A percentile compares a stretch with the other conserved stretches of the same genome.
phyloP scores from a whole-genome alignment of 495 filamentous ascomycete species.

The Mytilinidion resinicola region DNA sequence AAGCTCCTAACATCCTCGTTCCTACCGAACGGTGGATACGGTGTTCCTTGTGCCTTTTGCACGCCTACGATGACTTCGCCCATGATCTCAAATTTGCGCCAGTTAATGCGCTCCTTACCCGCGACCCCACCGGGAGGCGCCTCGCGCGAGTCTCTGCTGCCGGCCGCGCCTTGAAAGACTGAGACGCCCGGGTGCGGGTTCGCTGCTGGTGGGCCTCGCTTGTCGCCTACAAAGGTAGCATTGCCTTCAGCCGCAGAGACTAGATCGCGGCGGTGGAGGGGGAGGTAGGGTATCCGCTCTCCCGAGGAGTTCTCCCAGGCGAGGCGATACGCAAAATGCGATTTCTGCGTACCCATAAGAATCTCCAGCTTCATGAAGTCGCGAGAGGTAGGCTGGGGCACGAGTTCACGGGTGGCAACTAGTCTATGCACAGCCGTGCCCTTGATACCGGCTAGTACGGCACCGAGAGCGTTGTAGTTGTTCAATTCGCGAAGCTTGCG shows the following conservation, averaged over 20 bases:
- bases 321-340: conserved; percentile 87
- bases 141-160: conserved; percentile 20
- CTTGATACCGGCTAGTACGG: conserved; percentile 88
- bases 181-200: conserved; percentile 19
- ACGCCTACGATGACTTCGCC: conserved; percentile 85
- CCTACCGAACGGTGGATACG: conserved; percentile 63
- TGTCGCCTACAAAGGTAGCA: conserved; percentile 69
- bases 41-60: conserved; percentile 79
- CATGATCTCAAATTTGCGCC: conserved; percentile 97
- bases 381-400: conserved; percentile 61
- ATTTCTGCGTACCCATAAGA: conserved; percentile 86
- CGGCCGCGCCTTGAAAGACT: conserved; percentile 20
- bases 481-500: conserved; percentile 81
- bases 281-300: conserved; percentile 88
- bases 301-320: conserved; percentile 92
- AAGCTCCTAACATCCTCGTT: conserved; percentile 63
- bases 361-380: conserved; percentile 84
- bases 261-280: conserved; percentile 82
- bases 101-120: conserved; percentile 66
- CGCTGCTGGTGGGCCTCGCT: conserved; percentile 34
- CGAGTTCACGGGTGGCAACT: conserved; percentile 68
- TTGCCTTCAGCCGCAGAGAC: conserved; percentile 91
- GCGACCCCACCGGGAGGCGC: conserved; percentile 23
- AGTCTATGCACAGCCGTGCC: conserved; percentile 83
- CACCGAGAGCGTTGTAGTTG: conserved; percentile 93